A percentile compares a stretch with the other conserved stretches of the same genome.
phyloP scores from a whole-genome alignment of 2,329 filamentous ascomycete species.

The Curvularia sp. region DNA sequence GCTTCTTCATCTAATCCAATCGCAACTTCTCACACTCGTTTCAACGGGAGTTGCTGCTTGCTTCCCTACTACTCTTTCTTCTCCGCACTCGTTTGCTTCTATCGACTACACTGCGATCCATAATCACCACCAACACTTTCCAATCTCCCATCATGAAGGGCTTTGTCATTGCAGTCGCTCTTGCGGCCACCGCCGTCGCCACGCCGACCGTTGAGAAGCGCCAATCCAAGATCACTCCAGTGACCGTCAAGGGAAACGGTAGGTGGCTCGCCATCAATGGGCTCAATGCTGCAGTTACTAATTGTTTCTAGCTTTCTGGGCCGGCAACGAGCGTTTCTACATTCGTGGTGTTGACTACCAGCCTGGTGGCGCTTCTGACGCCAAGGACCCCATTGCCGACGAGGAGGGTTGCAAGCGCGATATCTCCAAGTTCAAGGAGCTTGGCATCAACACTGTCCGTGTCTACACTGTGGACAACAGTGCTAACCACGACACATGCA shows the following conservation, averaged over 20 bases:
- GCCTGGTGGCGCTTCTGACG: slow-evolving; percentile 67
- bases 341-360: slow-evolving; percentile 71
- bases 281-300: slow-evolving; percentile 19
- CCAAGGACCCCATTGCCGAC: slow-evolving; percentile 79
- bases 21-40: slow-evolving; percentile 24
- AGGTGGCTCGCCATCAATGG: slow-evolving; percentile 20
- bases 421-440: slow-evolving; percentile 79
- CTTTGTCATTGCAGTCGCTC: slow-evolving; percentile 54
- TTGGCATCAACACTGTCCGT: slow-evolving; percentile 89
- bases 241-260: slow-evolving; percentile 70
- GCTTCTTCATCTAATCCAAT: slow-evolving; percentile 7
- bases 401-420: slow-evolving; percentile 75
- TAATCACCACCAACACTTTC: slow-evolving; percentile 14
- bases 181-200: slow-evolving; percentile 57
- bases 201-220: slow-evolving; percentile 49
- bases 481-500: slow-evolving; percentile 80
- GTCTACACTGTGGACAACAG: slow-evolving; percentile 94
- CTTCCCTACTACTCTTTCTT: slow-evolving; percentile 9
- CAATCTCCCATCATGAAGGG: slow-evolving; percentile 59
- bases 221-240: slow-evolving; percentile 54
- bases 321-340: slow-evolving; percentile 66
- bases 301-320: slow-evolving; percentile 62
- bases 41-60: slow-evolving; percentile 14
- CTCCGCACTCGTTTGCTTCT: neutral
- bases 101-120: slow-evolving; percentile 5